A percentile compares a stretch with the other conserved stretches of the same genome.
Conservation (phyloP, 139 green algal species). For the Trebouxia sp. region DNA sequence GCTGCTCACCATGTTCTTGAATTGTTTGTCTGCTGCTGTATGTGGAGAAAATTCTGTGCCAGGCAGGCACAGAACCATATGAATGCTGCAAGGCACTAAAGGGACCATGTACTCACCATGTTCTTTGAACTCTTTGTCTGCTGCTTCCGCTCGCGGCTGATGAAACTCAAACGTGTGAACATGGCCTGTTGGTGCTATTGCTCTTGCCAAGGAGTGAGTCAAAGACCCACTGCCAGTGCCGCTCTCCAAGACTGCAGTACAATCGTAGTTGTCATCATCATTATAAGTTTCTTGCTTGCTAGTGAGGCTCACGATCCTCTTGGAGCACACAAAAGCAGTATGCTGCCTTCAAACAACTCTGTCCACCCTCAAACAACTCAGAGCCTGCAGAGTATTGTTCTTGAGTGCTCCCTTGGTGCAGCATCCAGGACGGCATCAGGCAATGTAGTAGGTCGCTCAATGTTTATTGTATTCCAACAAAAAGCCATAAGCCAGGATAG, state of each 20-base stretch:
- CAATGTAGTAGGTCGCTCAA: no score
- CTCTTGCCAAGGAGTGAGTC: conserved; percentile 86
- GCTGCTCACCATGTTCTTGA: no score
- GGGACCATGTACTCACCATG: not conserved
- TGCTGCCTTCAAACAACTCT: no score
- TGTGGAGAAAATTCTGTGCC: no score
- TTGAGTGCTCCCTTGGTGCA: not conserved
- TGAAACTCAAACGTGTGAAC: conserved; percentile 99
- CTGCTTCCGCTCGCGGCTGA: conserved; percentile 42
- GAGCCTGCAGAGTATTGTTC: not conserved
- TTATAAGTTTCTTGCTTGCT: no score
- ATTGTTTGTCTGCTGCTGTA: no score
- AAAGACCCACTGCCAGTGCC: conserved; percentile 94
- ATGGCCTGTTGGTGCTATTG: conserved; percentile 80
- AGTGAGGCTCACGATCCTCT: no score
- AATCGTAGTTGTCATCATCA: conserved; percentile 18
- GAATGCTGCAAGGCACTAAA: not conserved
- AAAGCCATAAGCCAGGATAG: no score
- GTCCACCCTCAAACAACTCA: no score
- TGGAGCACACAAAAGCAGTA: no score
- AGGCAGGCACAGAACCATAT: not conserved
- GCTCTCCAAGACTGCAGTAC: conserved; percentile 72
- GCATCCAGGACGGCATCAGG: not conserved
- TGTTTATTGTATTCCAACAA: no score
- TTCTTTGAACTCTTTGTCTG: conserved; percentile 58